phyloP scores from a whole-genome alignment of 116 monocot species.

The Cymodocea nodosa region DNA sequence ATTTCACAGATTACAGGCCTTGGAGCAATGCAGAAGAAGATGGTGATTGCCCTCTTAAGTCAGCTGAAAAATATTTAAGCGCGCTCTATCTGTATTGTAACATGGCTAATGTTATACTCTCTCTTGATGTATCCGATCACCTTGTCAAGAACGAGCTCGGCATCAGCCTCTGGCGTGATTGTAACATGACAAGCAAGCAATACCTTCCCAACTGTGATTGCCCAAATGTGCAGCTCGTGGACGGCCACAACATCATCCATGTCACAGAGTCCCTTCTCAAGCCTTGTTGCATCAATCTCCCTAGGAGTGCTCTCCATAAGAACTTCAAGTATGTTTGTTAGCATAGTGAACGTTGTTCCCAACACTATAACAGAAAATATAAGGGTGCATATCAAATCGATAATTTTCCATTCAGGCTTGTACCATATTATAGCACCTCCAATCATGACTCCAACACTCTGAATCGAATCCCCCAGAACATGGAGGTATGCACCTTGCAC shows the following conservation, averaged over 20 bases:
- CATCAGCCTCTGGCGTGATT: constrained; percentile 24
- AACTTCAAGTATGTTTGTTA: constrained; percentile 43
- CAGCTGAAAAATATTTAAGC: constrained; percentile 2
- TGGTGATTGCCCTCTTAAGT: too few relatives aligned
- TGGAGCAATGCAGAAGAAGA: too few relatives aligned
- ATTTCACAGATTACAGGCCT: too few relatives aligned
- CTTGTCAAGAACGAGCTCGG: constrained; percentile 29
- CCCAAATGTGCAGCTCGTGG: constrained; percentile 58
- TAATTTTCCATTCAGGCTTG: constrained; percentile 51
- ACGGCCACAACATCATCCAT: constrained; percentile 43
- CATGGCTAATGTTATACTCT: constrained; percentile 61
- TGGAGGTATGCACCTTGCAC: constrained; percentile 54
- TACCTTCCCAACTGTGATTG: constrained; percentile 52
- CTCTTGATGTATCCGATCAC: constrained; percentile 39
- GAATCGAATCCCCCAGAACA: constrained; percentile 45
- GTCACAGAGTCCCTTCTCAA: constrained; percentile 29
- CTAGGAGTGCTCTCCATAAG: constrained; percentile 58
- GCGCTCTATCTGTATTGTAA: constrained; percentile 56
- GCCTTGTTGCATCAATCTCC: constrained; percentile 42
- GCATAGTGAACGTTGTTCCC: constrained; percentile 37
- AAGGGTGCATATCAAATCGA: constrained; percentile 43
- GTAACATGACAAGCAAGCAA: constrained; percentile 52
- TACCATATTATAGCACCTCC: constrained; percentile 55
- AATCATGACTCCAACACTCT: constrained; percentile 49
- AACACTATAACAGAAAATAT: constrained; percentile 38